phyloP scores from a whole-genome alignment of 257 asterid genomes.

The Nicotiana knightiana region DNA sequence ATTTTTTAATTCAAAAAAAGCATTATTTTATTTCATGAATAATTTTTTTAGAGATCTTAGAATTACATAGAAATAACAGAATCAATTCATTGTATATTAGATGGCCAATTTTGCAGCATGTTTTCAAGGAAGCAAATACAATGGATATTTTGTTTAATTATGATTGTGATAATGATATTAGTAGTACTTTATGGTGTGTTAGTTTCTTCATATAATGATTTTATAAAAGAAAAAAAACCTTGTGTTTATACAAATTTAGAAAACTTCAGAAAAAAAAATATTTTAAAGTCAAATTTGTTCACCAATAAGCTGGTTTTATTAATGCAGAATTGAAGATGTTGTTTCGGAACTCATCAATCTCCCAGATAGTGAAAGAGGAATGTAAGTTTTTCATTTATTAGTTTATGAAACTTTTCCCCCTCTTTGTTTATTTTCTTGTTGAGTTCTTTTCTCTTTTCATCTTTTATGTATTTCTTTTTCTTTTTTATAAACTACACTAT shows the following conservation, averaged over 20 bases:
- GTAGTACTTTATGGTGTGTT: too few relatives aligned
- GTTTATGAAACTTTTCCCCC: neutral
- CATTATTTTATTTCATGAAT: neutral
- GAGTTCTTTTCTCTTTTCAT: neutral
- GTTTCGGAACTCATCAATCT: neutral
- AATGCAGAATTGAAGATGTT: slow-evolving; percentile 5
- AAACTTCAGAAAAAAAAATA: neutral
- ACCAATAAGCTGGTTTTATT: neutral
- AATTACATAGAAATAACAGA: neutral
- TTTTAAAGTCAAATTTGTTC: neutral
- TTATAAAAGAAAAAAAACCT: too few relatives aligned
- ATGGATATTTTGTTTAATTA: too few relatives aligned
- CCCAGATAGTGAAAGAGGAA: slow-evolving; percentile 8
- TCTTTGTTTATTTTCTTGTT: neutral
- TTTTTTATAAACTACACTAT: neutral
- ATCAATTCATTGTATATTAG: neutral
- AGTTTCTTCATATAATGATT: too few relatives aligned
- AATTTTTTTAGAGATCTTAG: neutral
- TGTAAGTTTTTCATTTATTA: neutral
- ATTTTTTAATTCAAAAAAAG: neutral
- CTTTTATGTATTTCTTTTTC: neutral
- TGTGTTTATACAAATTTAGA: too few relatives aligned
- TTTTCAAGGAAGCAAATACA: neutral
- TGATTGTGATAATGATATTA: neutral
- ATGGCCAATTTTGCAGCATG: neutral